phyloP scores from a whole-genome alignment of 2,329 filamentous ascomycete species.

The Trichoderma sp. region DNA sequence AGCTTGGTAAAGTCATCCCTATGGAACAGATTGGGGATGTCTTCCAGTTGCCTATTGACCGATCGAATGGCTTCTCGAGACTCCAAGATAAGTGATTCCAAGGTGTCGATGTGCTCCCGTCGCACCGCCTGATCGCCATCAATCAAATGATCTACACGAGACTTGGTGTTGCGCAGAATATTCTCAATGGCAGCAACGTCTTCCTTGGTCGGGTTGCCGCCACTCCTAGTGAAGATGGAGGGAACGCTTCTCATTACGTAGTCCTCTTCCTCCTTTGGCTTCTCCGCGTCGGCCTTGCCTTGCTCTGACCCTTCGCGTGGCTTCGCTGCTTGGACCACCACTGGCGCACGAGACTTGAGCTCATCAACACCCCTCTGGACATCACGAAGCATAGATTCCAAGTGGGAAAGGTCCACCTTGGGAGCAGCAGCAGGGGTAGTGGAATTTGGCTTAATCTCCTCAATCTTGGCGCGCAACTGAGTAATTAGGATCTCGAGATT shows the following conservation, averaged over 20 bases:
- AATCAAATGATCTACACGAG: constrained; percentile 76
- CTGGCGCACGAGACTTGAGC: constrained; percentile 36
- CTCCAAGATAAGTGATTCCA: constrained; percentile 66
- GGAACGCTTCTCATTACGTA: constrained; percentile 40
- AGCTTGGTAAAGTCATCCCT: constrained; percentile 77
- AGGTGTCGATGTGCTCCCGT: constrained; percentile 61
- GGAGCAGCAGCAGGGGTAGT: constrained; percentile 34
- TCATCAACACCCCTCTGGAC: constrained; percentile 50
- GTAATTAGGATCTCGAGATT: constrained; percentile 80
- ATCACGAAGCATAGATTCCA: constrained; percentile 50
- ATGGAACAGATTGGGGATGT: constrained; percentile 50
- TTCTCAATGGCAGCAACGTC: constrained; percentile 90
- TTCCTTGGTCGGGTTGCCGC: constrained; percentile 56
- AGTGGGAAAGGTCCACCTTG: constrained; percentile 53
- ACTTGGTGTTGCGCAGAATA: constrained; percentile 83
- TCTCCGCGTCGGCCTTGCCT: neutral
- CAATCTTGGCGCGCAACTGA: constrained; percentile 79
- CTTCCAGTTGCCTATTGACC: constrained; percentile 53
- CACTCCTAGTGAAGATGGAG: constrained; percentile 20
- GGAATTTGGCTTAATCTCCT: constrained; percentile 44
- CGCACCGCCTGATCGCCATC: constrained; percentile 67
- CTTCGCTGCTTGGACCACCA: neutral
- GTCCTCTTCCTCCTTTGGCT: constrained; percentile 29
- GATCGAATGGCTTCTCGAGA: constrained; percentile 69
- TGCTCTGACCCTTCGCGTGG: constrained; percentile 22